Conservation (phyloP, 345 rosid species). For the Euclidium syriacum region DNA sequence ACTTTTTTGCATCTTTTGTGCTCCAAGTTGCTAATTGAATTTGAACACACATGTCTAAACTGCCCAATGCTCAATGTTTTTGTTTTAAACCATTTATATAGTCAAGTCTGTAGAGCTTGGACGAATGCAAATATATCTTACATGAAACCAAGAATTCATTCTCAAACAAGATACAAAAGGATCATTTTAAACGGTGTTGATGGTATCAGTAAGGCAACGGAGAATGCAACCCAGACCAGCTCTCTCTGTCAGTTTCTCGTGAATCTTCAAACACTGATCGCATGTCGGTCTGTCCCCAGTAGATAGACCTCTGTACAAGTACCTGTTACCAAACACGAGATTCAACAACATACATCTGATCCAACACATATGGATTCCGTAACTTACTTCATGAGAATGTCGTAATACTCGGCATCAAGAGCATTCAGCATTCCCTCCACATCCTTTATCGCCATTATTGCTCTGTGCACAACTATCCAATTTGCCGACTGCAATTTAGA, state of each 20-base stretch:
- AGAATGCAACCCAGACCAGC: slow-evolving; percentile 92
- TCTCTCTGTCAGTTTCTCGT: slow-evolving; percentile 78
- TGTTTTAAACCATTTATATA: too few relatives aligned
- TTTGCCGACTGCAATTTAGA: slow-evolving; percentile 57
- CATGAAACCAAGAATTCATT: too few relatives aligned
- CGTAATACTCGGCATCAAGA: slow-evolving; percentile 89
- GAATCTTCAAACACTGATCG: slow-evolving; percentile 83
- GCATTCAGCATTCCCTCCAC: slow-evolving; percentile 72
- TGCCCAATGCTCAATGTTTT: not conserved
- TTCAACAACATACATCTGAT: too few relatives aligned
- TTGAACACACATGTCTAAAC: not conserved
- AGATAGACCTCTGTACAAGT: slow-evolving; percentile 81
- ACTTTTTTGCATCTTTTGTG: not conserved
- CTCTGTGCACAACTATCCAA: slow-evolving; percentile 90
- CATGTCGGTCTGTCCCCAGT: slow-evolving; percentile 92
- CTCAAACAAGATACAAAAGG: not conserved
- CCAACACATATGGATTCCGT: too few relatives aligned
- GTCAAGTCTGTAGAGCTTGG: too few relatives aligned
- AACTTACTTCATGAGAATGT: slow-evolving; percentile 93
- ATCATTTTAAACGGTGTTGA: slow-evolving; percentile 69
- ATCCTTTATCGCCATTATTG: slow-evolving; percentile 87
- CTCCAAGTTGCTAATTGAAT: not conserved
- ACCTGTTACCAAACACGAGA: slow-evolving; percentile 45
- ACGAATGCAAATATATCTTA: too few relatives aligned
- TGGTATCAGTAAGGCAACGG: slow-evolving; percentile 75